Conservation (phyloP, 352 stramenopile genomes). For the Pythium vanterpoolii region DNA sequence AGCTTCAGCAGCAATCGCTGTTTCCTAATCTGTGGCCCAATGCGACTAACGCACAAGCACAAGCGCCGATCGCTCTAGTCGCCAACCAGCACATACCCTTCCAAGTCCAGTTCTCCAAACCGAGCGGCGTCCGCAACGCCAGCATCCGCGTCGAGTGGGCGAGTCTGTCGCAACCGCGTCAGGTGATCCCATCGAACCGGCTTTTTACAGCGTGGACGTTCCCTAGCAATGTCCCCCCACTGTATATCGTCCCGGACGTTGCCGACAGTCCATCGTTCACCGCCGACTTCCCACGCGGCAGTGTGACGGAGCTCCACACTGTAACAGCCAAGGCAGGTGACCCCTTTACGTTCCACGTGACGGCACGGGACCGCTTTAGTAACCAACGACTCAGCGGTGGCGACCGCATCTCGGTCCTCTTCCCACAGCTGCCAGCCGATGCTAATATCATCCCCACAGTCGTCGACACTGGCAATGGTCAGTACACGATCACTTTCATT, state of each 20-base stretch:
- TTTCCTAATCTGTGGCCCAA: constrained; percentile 24
- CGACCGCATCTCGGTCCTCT: constrained; percentile 16
- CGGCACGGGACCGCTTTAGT: constrained; percentile 20
- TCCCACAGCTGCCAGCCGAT: constrained; percentile 14
- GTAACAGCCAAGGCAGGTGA: constrained; percentile 12
- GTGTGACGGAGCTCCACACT: not conserved
- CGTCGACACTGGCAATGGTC: constrained; percentile 7
- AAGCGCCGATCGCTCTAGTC: constrained; percentile 21
- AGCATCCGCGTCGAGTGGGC: constrained; percentile 45
- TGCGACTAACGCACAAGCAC: constrained; percentile 5
- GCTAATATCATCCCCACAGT: constrained; percentile 3
- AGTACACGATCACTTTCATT: constrained; percentile 18
- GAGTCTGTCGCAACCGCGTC: constrained; percentile 42
- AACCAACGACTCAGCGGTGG: constrained; percentile 16
- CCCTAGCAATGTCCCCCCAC: constrained; percentile 45
- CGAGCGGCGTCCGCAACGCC: constrained; percentile 25
- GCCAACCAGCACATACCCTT: constrained; percentile 40
- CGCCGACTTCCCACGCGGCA: constrained; percentile 8
- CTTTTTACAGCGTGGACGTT: constrained; percentile 58
- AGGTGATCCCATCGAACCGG: constrained; percentile 38
- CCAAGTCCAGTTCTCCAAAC: constrained; percentile 55
- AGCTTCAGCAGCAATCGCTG: not conserved
- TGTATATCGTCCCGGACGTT: constrained; percentile 8
- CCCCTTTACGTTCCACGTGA: constrained; percentile 13
- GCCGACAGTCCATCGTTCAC: constrained; percentile 21